phyloP scores from a whole-genome alignment of 306 rosid species.

The Acmispon strigosus region DNA sequence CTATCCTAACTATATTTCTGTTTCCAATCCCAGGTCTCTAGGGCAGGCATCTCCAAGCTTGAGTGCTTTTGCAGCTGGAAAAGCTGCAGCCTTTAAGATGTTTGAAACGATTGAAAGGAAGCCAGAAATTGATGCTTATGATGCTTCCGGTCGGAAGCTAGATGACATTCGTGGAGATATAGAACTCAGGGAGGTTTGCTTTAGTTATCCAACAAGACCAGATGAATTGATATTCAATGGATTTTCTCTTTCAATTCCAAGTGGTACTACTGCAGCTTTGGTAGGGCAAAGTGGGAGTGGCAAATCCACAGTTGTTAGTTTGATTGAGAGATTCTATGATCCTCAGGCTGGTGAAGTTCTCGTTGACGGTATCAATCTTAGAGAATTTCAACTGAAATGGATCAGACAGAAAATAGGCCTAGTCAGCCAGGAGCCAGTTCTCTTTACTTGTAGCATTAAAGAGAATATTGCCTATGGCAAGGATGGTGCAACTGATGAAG shows the following conservation, averaged over 20 bases:
- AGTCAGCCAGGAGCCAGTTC: conserved; percentile 79
- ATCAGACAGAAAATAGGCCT: conserved; percentile 73
- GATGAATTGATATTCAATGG: conserved; percentile 41
- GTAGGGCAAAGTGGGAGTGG: conserved; percentile 94
- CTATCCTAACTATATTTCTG: neutral
- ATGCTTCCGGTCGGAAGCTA: conserved; percentile 35
- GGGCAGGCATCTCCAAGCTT: conserved; percentile 84
- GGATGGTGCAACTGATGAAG: conserved; percentile 48
- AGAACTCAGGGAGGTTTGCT: conserved; percentile 45
- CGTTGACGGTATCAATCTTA: conserved; percentile 65
- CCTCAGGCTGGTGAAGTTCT: conserved; percentile 71
- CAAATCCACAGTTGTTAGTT: conserved; percentile 70
- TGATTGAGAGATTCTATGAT: conserved; percentile 90
- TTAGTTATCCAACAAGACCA: conserved; percentile 68
- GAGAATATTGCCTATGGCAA: conserved; percentile 80
- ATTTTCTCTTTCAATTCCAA: conserved; percentile 43
- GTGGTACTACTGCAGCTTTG: conserved; percentile 61
- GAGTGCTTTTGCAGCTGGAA: conserved; percentile 76
- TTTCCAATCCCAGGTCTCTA: conserved; percentile 44
- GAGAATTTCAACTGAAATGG: conserved; percentile 69
- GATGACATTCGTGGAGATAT: conserved; percentile 40
- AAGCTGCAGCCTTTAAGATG: conserved; percentile 88
- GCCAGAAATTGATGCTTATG: conserved; percentile 67
- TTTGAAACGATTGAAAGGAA: conserved; percentile 68
- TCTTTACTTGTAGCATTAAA: conserved; percentile 62